phyloP scores from a whole-genome alignment of 2,329 filamentous ascomycete species.

The Calonectria henricotiae region DNA sequence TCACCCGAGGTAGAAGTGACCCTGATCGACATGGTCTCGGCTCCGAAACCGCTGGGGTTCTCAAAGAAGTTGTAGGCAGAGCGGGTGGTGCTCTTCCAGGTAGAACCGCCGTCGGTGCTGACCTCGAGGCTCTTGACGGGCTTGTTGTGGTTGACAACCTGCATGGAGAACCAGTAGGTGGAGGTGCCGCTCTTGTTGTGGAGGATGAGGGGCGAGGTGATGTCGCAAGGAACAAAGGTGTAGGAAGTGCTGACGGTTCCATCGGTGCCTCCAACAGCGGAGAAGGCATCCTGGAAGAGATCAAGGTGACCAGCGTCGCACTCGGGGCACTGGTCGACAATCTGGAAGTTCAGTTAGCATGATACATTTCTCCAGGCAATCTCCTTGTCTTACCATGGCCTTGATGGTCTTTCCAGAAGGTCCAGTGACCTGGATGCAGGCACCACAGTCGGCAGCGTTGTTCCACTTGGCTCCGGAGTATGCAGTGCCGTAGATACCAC shows the following conservation, averaged over 20 bases:
- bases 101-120: constrained; percentile 72
- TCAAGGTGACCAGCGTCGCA: constrained; percentile 62
- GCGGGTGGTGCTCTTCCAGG: constrained; percentile 72
- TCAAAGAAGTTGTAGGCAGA: constrained; percentile 76
- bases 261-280: constrained; percentile 57
- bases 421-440: constrained; percentile 74
- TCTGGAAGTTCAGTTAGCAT: constrained; percentile 48
- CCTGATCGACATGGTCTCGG: constrained; percentile 68
- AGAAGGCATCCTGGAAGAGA: constrained; percentile 64
- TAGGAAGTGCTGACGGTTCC: constrained; percentile 59
- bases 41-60: constrained; percentile 71
- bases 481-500: constrained; percentile 74
- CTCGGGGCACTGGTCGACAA: constrained; percentile 65
- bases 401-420: constrained; percentile 70
- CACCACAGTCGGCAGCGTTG: constrained; percentile 71
- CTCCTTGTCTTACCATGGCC: constrained; percentile 70
- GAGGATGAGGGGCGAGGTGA: constrained; percentile 61
- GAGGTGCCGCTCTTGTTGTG: constrained; percentile 65
- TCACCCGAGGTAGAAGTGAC: constrained; percentile 70
- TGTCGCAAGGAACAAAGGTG: constrained; percentile 60
- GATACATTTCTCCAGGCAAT: neutral
- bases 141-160: constrained; percentile 76
- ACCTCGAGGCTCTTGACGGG: constrained; percentile 73
- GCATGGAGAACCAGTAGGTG: constrained; percentile 64
- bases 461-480: constrained; percentile 74